Evolutionary conservation across 495 filamentous ascomycete genomes (phyloP).

Genomic region (Aspergillus haitiensis): DNA sequence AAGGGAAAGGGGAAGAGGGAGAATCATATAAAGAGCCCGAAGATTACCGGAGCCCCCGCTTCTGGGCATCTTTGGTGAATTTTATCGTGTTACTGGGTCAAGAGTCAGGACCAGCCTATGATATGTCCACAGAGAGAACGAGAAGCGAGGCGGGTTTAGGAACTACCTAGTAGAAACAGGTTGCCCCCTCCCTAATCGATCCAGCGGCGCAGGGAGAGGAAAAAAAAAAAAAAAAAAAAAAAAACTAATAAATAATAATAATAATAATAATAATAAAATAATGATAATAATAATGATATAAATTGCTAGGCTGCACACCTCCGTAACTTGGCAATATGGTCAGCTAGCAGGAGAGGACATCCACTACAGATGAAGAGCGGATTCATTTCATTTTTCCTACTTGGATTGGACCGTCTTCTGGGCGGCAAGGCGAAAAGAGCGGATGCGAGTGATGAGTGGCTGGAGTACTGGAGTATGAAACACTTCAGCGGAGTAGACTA

Average conservation of each 20-base stretch:
- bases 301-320: not conserved
- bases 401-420: not conserved
- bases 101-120: not conserved
- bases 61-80: no score
- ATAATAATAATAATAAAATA: no score
- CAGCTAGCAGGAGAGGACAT: conserved; percentile 6
- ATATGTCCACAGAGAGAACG: not conserved
- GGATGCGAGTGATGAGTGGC: conserved; percentile 7
- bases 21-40: conserved; percentile 18
- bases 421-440: not conserved
- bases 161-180: not conserved
- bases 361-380: not conserved
- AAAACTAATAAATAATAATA: no score
- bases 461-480: conserved; percentile 19
- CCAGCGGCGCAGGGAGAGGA: not conserved
- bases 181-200: not conserved
- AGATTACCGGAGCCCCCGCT: no score
- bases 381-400: no score
- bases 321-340: conserved; percentile 1
- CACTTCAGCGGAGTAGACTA: conserved; percentile 15
- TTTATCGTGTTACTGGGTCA: conserved; percentile 8
- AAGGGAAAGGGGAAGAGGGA: conserved; percentile 23
- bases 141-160: not conserved
- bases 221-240: no score
- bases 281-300: no score